A percentile compares a stretch with the other conserved stretches of the same genome.
These are phyloP conservation scores for Xylaria bambusicola DNA, from an alignment of 495 filamentous ascomycete genomes.

Conservation along the genomic window DNA sequence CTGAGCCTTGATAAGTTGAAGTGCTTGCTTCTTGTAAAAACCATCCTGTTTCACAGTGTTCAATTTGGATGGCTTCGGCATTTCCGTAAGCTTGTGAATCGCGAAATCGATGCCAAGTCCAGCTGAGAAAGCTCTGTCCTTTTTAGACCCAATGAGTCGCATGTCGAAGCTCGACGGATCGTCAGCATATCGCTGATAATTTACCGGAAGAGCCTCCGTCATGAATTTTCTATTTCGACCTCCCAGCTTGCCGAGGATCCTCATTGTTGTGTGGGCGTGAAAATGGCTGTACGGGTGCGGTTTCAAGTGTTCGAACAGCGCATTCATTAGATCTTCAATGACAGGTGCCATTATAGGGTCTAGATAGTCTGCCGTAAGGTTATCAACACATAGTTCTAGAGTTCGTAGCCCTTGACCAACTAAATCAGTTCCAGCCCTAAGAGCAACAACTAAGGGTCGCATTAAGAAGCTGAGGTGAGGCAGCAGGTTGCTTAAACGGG, in stretches of 20 bases:
- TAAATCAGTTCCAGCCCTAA: slow-evolving; percentile 87
- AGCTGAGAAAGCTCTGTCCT: slow-evolving; percentile 83
- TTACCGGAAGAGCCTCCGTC: slow-evolving; percentile 78
- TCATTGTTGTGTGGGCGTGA: slow-evolving; percentile 94
- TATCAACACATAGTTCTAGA: slow-evolving; percentile 95
- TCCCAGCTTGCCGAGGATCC: slow-evolving; percentile 96
- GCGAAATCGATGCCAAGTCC: slow-evolving; percentile 85
- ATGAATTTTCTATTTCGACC: slow-evolving; percentile 94
- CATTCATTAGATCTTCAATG: slow-evolving; percentile 97
- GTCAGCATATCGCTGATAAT: slow-evolving; percentile 82
- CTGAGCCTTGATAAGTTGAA: slow-evolving; percentile 81
- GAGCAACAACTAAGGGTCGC: slow-evolving; percentile 92
- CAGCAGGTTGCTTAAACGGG: slow-evolving; percentile 88
- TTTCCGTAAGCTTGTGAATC: slow-evolving; percentile 79
- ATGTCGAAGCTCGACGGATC: slow-evolving; percentile 84
- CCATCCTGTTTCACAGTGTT: slow-evolving; percentile 65
- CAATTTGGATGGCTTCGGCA: slow-evolving; percentile 57
- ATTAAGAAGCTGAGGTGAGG: slow-evolving; percentile 98
- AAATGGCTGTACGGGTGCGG: slow-evolving; percentile 95
- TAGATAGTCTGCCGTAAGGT: slow-evolving; percentile 94
- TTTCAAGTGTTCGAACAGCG: slow-evolving; percentile 89
- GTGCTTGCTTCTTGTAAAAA: slow-evolving; percentile 91
- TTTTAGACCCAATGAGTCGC: slow-evolving; percentile 81
- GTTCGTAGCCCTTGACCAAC: slow-evolving; percentile 93
- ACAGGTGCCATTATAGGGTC: slow-evolving; percentile 99